Conservation (phyloP, 1,139 yeast species). For the Maudiozyma humilis region DNA sequence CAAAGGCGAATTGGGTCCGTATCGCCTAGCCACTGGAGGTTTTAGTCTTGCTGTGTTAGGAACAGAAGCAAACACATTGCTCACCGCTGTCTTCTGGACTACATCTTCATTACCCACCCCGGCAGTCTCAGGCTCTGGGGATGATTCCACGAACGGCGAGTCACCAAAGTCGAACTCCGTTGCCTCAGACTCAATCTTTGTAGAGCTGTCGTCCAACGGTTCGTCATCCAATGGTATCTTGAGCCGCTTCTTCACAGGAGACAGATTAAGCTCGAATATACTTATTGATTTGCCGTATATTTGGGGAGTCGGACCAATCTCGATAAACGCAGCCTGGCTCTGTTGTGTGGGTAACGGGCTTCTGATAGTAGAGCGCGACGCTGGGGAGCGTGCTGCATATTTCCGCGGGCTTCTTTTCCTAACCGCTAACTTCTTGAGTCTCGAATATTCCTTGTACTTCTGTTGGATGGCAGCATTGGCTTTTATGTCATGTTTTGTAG, state of each 20-base stretch:
- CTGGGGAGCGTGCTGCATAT: neutral
- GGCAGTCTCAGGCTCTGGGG: neutral
- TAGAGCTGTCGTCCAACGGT: neutral
- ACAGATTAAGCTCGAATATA: slow-evolving; percentile 28
- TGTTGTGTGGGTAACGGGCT: neutral
- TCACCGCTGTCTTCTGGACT: neutral
- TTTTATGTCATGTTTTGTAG: slow-evolving; percentile 26
- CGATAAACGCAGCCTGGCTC: neutral
- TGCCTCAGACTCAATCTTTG: neutral
- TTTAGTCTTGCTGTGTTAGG: neutral
- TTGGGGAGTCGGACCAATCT: slow-evolving; percentile 33
- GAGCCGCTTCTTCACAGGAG: slow-evolving; percentile 21
- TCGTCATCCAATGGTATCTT: slow-evolving; percentile 1
- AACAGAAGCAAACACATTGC: neutral
- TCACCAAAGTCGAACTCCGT: neutral
- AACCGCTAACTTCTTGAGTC: slow-evolving; percentile 15
- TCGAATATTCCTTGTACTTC: slow-evolving; percentile 27
- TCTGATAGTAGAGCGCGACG: neutral
- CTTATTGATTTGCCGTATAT: slow-evolving; percentile 30
- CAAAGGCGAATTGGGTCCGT: slow-evolving; percentile 31
- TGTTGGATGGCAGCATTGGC: slow-evolving; percentile 21
- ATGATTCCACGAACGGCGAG: neutral
- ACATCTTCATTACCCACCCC: neutral
- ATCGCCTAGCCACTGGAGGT: slow-evolving; percentile 4
- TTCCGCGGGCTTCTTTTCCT: neutral